Conservation (phyloP, 2,329 filamentous ascomycete species). For the Sphaerulina vaccinii region DNA sequence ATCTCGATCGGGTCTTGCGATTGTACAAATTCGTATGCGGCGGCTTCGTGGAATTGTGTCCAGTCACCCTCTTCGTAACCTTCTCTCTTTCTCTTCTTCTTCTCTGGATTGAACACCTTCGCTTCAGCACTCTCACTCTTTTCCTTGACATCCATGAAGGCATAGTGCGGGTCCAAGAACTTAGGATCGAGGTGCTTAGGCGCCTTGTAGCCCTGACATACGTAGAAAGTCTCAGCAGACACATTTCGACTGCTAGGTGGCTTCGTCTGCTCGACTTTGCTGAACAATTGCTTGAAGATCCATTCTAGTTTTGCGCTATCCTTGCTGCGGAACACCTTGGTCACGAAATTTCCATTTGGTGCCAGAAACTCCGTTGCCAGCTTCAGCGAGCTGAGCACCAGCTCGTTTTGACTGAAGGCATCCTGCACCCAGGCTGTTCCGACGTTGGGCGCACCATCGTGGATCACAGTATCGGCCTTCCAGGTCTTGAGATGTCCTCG, state of each 20-base stretch:
- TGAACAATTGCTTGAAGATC: constrained; percentile 97
- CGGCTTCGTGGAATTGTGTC: constrained; percentile 83
- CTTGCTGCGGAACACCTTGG: constrained; percentile 95
- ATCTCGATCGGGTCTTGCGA: constrained; percentile 91
- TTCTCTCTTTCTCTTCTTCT: constrained; percentile 95
- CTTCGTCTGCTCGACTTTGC: constrained; percentile 94
- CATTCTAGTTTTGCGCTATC: constrained; percentile 95
- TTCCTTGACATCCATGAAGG: constrained; percentile 88
- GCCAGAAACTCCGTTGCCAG: constrained; percentile 89
- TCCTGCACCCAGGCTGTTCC: constrained; percentile 98
- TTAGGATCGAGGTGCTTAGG: constrained; percentile 90
- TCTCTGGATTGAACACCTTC: constrained; percentile 95
- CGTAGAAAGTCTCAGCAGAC: constrained; percentile 97
- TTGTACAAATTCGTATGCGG: constrained; percentile 91
- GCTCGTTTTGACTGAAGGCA: constrained; percentile 94
- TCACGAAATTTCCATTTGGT: constrained; percentile 90
- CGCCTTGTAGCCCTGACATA: constrained; percentile 91
- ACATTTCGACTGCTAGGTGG: constrained; percentile 94
- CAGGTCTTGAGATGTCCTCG: constrained; percentile 87
- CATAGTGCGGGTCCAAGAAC: constrained; percentile 82
- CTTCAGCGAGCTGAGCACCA: constrained; percentile 86
- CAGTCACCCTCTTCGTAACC: constrained; percentile 97
- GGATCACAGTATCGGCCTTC: constrained; percentile 93
- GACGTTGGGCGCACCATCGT: constrained; percentile 96
- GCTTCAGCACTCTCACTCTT: constrained; percentile 92